Conservation (phyloP, 805 yeast genomes). For the Ogataea nonfermentans region DNA sequence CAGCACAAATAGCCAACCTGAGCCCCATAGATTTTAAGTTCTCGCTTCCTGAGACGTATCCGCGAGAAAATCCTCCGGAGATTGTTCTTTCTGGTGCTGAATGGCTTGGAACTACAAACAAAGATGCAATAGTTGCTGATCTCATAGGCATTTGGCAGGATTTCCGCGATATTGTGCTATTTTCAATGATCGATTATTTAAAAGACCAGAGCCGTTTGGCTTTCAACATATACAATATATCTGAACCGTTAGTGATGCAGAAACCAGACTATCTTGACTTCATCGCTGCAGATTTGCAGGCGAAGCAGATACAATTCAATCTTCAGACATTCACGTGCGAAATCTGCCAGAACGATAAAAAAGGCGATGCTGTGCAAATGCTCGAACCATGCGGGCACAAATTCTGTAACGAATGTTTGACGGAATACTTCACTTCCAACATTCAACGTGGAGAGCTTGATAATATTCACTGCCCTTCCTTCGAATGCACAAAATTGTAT, state of each 20-base stretch:
- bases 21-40: constrained; percentile 35
- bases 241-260: constrained; percentile 4
- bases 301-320: constrained; percentile 31
- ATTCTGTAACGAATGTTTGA: constrained; percentile 47
- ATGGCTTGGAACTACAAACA: constrained; percentile 31
- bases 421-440: constrained; percentile 39
- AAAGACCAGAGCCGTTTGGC: constrained; percentile 22
- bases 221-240: constrained; percentile 16
- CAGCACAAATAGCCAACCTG: constrained; percentile 14
- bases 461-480: constrained; percentile 58
- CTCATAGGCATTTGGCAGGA: constrained; percentile 36
- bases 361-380: constrained; percentile 41
- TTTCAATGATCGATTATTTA: constrained; percentile 42
- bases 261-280: constrained; percentile 13
- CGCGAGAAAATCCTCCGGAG: constrained; percentile 31
- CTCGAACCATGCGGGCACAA: constrained; percentile 47
- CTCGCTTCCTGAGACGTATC: constrained; percentile 37
- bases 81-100: constrained; percentile 22
- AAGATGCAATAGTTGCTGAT: constrained; percentile 16
- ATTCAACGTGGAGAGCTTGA: constrained; percentile 49
- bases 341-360: constrained; percentile 52
- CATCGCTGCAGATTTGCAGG: constrained; percentile 24
- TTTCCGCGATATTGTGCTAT: constrained; percentile 39
- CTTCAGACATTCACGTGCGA: constrained; percentile 46
- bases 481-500: constrained; percentile 40